Base-by-base conservation (phyloP, 768 basidiomycete genomes). In the Pisolithus marmoratus region DNA sequence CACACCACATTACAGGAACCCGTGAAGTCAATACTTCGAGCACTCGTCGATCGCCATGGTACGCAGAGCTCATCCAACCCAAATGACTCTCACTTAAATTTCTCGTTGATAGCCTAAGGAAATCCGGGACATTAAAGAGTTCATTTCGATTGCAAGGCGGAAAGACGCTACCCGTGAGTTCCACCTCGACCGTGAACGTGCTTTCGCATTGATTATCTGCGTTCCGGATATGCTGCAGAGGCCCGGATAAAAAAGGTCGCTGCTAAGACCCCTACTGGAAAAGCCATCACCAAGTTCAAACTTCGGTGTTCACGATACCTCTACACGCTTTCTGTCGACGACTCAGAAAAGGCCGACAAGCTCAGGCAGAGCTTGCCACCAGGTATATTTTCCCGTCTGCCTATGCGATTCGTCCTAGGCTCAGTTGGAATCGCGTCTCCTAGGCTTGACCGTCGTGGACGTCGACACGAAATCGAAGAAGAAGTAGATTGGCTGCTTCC, bases 321-420 rank as follows among this genome's bases (percentile, higher is more conserved):
- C 55, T 99, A 99, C 85, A 98, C 96, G n/a, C 83, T 98, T 58
- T 82, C 85, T 55, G 72, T 98, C 68, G 88, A 93, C 70, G 96
- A 99, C 76, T 83, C 90, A 65, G 94, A 96, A 72, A 98, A 97
- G 81, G 95, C 96, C 38, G 94, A 96, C 71, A 99, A 97, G 79
- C 84, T 99, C 63, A 83, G 87, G 78, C 90, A 90, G 78, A 86
- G 84, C 65, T 79, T 99, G 48, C 95, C 95, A 49, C 96, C 96
- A 64, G 91, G 95, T 94, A 66, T 63, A 88, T 73, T 22, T 31
- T 48, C 17, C n/a, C 37, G 29, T 20, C 5, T 5, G 51, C 22
- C 48, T 24, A 5, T 3, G 14, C 12, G 20, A 37, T 12, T n/a
- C 55, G 14, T 24, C 41, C 46, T 14, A 11, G 11, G n/a, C n/a